Conservation (phyloP, 345 rosid genomes). For the Eutrema heterophyllum region DNA sequence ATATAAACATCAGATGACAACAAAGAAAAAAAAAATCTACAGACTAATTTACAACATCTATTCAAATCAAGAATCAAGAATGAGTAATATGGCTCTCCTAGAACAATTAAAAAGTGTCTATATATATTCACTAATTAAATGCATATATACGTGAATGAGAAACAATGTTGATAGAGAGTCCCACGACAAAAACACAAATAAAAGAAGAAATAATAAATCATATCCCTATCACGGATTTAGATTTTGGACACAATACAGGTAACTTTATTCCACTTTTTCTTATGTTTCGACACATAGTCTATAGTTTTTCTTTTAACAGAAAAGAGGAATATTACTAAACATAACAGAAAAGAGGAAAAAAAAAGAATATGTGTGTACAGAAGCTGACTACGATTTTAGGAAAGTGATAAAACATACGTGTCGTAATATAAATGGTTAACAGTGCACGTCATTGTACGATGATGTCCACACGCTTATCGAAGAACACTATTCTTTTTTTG, state of each 20-base stretch:
- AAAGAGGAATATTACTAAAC: slow-evolving; percentile 21
- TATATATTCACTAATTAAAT: not conserved
- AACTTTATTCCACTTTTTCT: not conserved
- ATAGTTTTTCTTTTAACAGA: not conserved
- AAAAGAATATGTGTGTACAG: not conserved
- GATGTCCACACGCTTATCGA: slow-evolving; percentile 22
- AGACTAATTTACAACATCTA: not conserved
- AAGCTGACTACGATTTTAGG: slow-evolving; percentile 11
- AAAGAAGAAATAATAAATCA: not conserved
- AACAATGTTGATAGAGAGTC: not conserved
- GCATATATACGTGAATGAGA: not conserved
- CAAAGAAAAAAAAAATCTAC: not conserved
- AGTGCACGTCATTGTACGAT: slow-evolving; percentile 24
- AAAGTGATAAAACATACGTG: slow-evolving; percentile 3
- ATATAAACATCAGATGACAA: too few relatives aligned
- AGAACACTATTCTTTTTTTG: slow-evolving; percentile 8
- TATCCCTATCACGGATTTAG: not conserved
- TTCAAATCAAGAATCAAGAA: not conserved
- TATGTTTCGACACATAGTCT: slow-evolving; percentile 6
- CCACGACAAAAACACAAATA: not conserved
- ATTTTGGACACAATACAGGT: not conserved
- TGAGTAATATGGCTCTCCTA: not conserved
- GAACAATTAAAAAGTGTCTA: not conserved
- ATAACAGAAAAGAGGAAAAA: not conserved
- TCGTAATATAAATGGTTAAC: not conserved